Percentiles rank a stretch among this genome's conserved stretches.
phyloP scores from a whole-genome alignment of 352 stramenopile genomes.

The Pythium aristosporum region DNA sequence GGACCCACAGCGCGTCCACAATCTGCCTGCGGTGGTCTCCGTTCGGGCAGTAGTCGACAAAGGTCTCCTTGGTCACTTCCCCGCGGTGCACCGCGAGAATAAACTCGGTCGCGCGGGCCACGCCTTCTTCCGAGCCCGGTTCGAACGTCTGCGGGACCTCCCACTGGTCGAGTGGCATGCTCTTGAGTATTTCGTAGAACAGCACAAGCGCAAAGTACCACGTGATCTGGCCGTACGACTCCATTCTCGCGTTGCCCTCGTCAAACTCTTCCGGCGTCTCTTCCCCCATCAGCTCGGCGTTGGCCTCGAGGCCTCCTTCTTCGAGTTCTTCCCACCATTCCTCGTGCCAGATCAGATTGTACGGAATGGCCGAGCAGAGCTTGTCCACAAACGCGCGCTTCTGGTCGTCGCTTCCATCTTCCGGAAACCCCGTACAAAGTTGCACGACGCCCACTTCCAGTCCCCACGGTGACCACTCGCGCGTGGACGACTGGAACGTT shows the following conservation, averaged over 20 bases:
- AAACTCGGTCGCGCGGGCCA: slow-evolving; percentile 9
- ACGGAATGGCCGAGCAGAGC: slow-evolving; percentile 9
- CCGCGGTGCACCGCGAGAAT: slow-evolving; percentile 12
- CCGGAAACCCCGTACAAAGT: slow-evolving; percentile 9
- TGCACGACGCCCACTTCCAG: slow-evolving; percentile 14
- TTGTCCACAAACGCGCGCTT: slow-evolving; percentile 17
- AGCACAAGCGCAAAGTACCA: slow-evolving; percentile 18
- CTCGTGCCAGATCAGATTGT: slow-evolving; percentile 27
- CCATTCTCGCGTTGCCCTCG: slow-evolving; percentile 4
- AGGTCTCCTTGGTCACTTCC: slow-evolving; percentile 17
- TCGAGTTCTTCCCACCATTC: slow-evolving; percentile 27
- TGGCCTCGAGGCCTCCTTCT: background rate
- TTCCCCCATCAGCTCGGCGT: background rate
- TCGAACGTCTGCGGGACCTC: slow-evolving; percentile 1
- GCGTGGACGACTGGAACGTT: slow-evolving; percentile 28
- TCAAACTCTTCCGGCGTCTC: background rate
- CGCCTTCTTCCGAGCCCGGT: background rate
- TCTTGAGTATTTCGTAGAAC: background rate
- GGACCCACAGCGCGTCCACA: slow-evolving; percentile 18
- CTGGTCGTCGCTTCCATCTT: slow-evolving; percentile 3
- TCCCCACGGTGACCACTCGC: slow-evolving; percentile 13
- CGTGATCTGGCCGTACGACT: slow-evolving; percentile 21
- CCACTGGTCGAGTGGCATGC: slow-evolving; percentile 6
- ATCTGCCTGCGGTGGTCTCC: slow-evolving; percentile 11
- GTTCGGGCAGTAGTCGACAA: slow-evolving; percentile 1